Evolutionary conservation across 805 yeast species (phyloP).

Genomic region (Zygosaccharomyces rouxii): DNA sequence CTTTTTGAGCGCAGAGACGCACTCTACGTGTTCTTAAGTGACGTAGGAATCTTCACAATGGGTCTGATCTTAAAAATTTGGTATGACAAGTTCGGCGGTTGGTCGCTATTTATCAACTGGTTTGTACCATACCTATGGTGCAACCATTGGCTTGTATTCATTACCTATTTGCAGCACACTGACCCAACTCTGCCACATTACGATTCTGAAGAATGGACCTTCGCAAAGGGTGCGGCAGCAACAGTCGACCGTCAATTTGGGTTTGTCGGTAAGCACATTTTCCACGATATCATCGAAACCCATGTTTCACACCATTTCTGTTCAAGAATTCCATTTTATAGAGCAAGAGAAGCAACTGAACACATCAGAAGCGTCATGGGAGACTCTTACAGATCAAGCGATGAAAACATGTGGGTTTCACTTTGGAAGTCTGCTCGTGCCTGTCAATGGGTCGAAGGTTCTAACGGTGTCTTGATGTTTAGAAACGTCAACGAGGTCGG

Average conservation of each 20-base stretch:
- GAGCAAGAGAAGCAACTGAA: slow-evolving; percentile 73
- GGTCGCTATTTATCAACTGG: slow-evolving; percentile 64
- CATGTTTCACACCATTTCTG: slow-evolving; percentile 84
- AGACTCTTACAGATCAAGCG: slow-evolving; percentile 60
- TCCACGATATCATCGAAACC: slow-evolving; percentile 88
- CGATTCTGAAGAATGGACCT: slow-evolving; percentile 70
- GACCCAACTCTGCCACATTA: slow-evolving; percentile 79
- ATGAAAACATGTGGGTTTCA: slow-evolving; percentile 68
- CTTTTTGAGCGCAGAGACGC: slow-evolving; percentile 69
- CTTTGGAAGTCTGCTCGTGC: slow-evolving; percentile 59
- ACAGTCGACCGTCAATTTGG: slow-evolving; percentile 84
- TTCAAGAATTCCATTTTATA: slow-evolving; percentile 82
- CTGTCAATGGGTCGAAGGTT: slow-evolving; percentile 73
- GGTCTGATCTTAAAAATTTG: slow-evolving; percentile 52
- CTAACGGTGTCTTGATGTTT: slow-evolving; percentile 62
- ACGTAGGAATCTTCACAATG: slow-evolving; percentile 62
- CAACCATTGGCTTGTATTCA: slow-evolving; percentile 87
- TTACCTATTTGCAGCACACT: slow-evolving; percentile 80
- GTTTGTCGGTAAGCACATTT: slow-evolving; percentile 68
- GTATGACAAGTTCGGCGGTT: slow-evolving; percentile 58
- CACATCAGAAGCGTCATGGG: slow-evolving; percentile 85
- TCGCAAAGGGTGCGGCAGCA: slow-evolving; percentile 87
- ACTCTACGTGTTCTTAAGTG: slow-evolving; percentile 67
- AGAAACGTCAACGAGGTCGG: slow-evolving; percentile 68
- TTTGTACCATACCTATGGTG: slow-evolving; percentile 72